phyloP scores from a whole-genome alignment of 2,329 filamentous ascomycete genomes.

The Aspergillus uvarum region DNA sequence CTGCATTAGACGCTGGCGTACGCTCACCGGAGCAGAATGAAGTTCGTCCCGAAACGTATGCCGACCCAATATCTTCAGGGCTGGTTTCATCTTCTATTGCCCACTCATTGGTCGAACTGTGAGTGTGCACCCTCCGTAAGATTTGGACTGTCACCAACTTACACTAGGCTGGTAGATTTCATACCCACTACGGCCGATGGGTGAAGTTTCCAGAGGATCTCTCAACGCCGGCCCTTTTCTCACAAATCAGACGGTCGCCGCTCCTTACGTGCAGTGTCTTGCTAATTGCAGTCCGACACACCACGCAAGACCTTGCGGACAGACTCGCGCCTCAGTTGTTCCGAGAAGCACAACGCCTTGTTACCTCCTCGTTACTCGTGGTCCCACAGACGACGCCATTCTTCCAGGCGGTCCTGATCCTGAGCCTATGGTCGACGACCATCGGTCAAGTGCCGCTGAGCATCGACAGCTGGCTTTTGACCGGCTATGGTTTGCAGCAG shows the following conservation, averaged over 20 bases:
- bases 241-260: conserved; percentile 29
- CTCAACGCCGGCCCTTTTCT: conserved; percentile 27
- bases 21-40: conserved; percentile 12
- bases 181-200: conserved; percentile 47
- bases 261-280: no score
- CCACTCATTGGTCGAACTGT: no score
- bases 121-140: no score
- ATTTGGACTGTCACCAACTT: no score
- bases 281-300: conserved; percentile 42
- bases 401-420: conserved; percentile 41
- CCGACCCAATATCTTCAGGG: no score
- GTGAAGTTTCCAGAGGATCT: conserved; percentile 35
- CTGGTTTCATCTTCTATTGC: no score
- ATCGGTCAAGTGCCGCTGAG: conserved; percentile 46
- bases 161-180: conserved; percentile 28
- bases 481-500: conserved; percentile 47
- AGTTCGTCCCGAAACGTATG: neutral
- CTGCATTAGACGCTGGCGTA: conserved; percentile 29
- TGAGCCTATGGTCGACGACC: conserved; percentile 42
- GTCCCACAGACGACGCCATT: conserved; percentile 45
- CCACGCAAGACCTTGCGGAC: conserved; percentile 38
- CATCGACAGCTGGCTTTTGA: conserved; percentile 49
- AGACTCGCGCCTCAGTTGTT: conserved; percentile 41
- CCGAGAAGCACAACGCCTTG: conserved; percentile 31
- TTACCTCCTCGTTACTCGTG: conserved; percentile 32